Evolutionary conservation across 139 green algal species (phyloP).

Genomic region (Chlamydomonas sp.): DNA sequence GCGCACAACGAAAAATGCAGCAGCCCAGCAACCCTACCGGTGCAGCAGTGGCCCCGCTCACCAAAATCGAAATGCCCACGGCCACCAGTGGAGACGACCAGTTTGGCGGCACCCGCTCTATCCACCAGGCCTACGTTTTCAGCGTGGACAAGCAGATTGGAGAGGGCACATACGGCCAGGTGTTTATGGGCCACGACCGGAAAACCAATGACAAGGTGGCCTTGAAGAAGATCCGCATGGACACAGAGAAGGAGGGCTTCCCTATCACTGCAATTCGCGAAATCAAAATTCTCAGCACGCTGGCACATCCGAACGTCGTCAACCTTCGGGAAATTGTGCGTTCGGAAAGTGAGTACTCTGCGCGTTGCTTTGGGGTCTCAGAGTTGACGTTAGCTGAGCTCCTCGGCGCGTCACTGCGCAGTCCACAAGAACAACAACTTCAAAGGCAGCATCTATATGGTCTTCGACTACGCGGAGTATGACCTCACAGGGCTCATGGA

Average conservation of each 20-base stretch:
- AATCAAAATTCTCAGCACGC: slow-evolving; percentile 95
- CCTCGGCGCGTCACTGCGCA: slow-evolving; percentile 35
- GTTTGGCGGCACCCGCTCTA: slow-evolving; percentile 75
- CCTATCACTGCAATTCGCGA: slow-evolving; percentile 99
- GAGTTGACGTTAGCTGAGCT: no score
- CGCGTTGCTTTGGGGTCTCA: not conserved
- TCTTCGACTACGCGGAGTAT: slow-evolving; percentile 99
- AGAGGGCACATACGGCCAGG: slow-evolving; percentile 89
- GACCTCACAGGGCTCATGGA: slow-evolving; percentile 97
- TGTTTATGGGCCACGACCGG: slow-evolving; percentile 55
- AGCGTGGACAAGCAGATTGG: slow-evolving; percentile 77
- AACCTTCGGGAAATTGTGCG: slow-evolving; percentile 96
- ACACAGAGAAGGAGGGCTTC: slow-evolving; percentile 99
- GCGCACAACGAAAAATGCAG: not conserved
- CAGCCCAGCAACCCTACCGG: not conserved
- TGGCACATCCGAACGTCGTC: slow-evolving; percentile 95
- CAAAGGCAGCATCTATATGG: slow-evolving; percentile 98
- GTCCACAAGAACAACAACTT: slow-evolving; percentile 84
- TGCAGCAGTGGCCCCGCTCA: not conserved
- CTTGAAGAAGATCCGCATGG: slow-evolving; percentile 98
- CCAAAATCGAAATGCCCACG: slow-evolving; percentile 31
- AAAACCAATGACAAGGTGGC: slow-evolving; percentile 71
- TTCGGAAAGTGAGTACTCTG: slow-evolving; percentile 67
- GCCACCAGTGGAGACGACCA: slow-evolving; percentile 31
- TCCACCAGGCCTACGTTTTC: slow-evolving; percentile 74